Base-by-base conservation (phyloP, 225 moss, liverwort and hornwort genomes). In the Bryoerythrophyllum caledonicum region DNA sequence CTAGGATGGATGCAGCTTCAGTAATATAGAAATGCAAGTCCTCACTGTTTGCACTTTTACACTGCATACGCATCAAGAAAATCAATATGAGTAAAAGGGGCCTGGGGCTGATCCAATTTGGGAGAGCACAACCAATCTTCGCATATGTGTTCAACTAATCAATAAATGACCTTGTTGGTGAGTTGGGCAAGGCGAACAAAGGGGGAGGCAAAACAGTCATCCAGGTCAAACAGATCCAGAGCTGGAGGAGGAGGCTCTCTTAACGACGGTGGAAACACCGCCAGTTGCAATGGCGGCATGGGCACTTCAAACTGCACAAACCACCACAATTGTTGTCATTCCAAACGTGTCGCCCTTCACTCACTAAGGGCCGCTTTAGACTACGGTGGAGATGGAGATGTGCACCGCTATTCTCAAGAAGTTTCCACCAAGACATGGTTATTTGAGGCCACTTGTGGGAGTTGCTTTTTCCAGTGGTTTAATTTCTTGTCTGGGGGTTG, bases 131-230 rank as follows among this genome's bases (percentile, higher is more conserved):
- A 49, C 48, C 17, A 17, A 6, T 6, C 1, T 2, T 17, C 6
- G 19, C 6, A 17, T 46, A 16, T 15, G 16, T 16, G 46, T 46
- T 13, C 5, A 13, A 44, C 44, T 3, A 15, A 1, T 44, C 13
- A 5, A 1, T 30, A 64, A 14, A 7, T 30, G 59, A 96, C 96
- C 90, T 92, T 90, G 41, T 95, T 99, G 19, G 95, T 99, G 10
- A 95, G 81, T 54, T 99, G 95, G 14, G 84, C 80, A 37, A 99
- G 86, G 58, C 89, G 88, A 62, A 41, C 76, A 4, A 62, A 71
- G 37, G 91, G 91, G 67, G 95, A 87, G 19, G 99, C 91, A 81
- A 99, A 92, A 73, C 90, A 99, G 48, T 93, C 89, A 52, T 95
- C 99, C 34, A 93, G 82, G 68, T 99, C 99, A 83, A 99, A 95